Conservation (phyloP, 1,284 basidiomycete species). For the Fistulinella cinereoalba region DNA sequence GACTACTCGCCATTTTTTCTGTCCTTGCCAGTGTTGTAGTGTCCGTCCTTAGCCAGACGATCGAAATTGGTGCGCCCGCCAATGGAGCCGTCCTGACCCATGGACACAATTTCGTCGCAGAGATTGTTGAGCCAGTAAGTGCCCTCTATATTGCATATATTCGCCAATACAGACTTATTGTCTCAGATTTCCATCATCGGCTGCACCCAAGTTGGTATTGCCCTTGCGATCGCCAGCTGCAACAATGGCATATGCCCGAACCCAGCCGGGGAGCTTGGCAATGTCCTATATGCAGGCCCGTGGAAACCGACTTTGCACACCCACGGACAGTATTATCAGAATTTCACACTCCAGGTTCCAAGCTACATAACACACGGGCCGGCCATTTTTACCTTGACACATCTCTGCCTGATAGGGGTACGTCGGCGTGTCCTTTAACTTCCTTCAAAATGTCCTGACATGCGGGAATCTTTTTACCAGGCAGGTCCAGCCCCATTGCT, state of each 20-base stretch:
- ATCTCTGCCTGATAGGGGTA: neutral
- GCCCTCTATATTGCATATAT: neutral
- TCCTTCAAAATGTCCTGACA: neutral
- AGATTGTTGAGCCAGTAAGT: conserved; percentile 25
- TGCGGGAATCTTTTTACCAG: neutral
- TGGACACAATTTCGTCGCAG: conserved; percentile 18
- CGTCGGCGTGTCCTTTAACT: neutral
- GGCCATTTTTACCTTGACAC: conserved; percentile 11
- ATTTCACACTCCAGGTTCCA: conserved; percentile 27
- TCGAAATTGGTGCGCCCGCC: conserved; percentile 25
- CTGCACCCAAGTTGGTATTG: conserved; percentile 32
- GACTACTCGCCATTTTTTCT: conserved; percentile 2
- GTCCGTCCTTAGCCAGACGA: conserved; percentile 27
- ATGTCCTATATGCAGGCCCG: conserved; percentile 28
- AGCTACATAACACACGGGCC: conserved; percentile 11
- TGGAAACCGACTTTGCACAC: conserved; percentile 24
- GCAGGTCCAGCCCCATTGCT: neutral
- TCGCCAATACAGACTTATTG: conserved; percentile 4
- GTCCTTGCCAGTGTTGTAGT: conserved; percentile 8
- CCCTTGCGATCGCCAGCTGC: conserved; percentile 26
- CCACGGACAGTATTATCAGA: conserved; percentile 28
- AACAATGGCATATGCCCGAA: conserved; percentile 21
- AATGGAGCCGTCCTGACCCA: conserved; percentile 11
- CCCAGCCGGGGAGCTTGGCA: conserved; percentile 19
- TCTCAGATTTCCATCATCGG: conserved; percentile 26